Evolutionary conservation across 352 stramenopile species (phyloP).

Genomic region (Globisporangium barbulae): DNA sequence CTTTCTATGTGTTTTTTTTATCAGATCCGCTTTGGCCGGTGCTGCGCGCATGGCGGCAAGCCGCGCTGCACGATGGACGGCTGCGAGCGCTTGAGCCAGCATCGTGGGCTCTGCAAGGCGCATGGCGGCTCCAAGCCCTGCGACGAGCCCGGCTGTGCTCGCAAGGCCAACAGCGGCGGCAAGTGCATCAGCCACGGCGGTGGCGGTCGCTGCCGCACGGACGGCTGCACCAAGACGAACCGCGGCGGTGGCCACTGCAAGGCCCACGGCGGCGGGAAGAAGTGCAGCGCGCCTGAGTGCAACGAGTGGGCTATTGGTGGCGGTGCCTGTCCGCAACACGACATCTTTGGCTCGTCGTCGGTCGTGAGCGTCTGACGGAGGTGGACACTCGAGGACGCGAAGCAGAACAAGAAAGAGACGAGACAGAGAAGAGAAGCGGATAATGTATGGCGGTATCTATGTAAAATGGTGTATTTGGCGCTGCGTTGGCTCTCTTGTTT

Average conservation of each 20-base stretch:
- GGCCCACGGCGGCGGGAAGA: slow-evolving; percentile 75
- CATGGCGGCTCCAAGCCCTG: slow-evolving; percentile 76
- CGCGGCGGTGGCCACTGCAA: slow-evolving; percentile 78
- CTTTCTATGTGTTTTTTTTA: neutral
- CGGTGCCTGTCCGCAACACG: slow-evolving; percentile 62
- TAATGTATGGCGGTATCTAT: slow-evolving; percentile 17
- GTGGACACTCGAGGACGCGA: slow-evolving; percentile 8
- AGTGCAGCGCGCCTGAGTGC: slow-evolving; percentile 55
- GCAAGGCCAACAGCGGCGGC: slow-evolving; percentile 73
- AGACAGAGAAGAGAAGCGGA: neutral
- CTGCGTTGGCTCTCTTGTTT: slow-evolving; percentile 3
- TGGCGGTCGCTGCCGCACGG: slow-evolving; percentile 59
- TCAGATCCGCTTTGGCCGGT: slow-evolving; percentile 66
- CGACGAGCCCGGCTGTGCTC: slow-evolving; percentile 50
- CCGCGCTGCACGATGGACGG: slow-evolving; percentile 58
- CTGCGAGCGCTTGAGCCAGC: slow-evolving; percentile 63
- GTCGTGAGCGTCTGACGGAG: slow-evolving; percentile 51
- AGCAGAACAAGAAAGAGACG: neutral
- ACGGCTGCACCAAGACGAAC: slow-evolving; percentile 72
- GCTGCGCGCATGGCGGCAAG: slow-evolving; percentile 76
- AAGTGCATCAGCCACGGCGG: slow-evolving; percentile 82
- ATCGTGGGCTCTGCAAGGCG: slow-evolving; percentile 70
- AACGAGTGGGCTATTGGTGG: slow-evolving; percentile 73
- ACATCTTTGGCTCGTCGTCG: slow-evolving; percentile 39
- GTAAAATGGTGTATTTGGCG: slow-evolving; percentile 19